A percentile compares a stretch with the other conserved stretches of the same genome.
These are phyloP conservation scores for Mycena capillaripes DNA, from an alignment of 768 basidiomycete species.

Conservation along the genomic window DNA sequence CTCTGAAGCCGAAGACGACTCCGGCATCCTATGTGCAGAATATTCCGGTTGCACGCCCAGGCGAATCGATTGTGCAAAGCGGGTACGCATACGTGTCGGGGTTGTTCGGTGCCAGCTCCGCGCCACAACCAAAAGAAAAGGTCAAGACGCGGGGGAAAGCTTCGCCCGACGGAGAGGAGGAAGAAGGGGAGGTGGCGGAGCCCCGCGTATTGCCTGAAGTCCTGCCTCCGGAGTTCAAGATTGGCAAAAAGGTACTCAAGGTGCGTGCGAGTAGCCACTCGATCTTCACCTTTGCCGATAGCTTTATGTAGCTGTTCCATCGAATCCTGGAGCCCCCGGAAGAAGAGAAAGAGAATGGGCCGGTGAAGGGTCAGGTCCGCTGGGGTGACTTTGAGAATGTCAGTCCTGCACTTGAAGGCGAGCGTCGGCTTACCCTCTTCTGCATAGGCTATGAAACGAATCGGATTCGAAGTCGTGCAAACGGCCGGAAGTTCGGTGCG, in stretches of 20 bases:
- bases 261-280: not conserved
- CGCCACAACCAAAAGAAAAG: constrained; percentile 29
- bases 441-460: constrained; percentile 36
- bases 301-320: constrained; percentile 29
- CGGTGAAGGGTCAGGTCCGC: constrained; percentile 36
- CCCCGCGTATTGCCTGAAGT: constrained; percentile 16
- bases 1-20: constrained; percentile 10
- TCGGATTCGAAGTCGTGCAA: constrained; percentile 37
- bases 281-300: not conserved
- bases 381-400: constrained; percentile 40
- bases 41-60: constrained; percentile 24
- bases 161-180: not conserved
- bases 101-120: not conserved
- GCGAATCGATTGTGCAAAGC: constrained; percentile 22
- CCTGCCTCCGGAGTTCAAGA: constrained; percentile 33
- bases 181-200: not conserved
- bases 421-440: not conserved
- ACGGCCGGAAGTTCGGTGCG: constrained; percentile 38
- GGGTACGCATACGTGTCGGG: constrained; percentile 23
- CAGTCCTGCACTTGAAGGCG: not conserved
- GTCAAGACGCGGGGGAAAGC: constrained; percentile 30
- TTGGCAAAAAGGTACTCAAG: constrained; percentile 37
- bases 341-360: constrained; percentile 19
- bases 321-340: constrained; percentile 30
- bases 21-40: constrained; percentile 14